Percentiles rank a stretch among this genome's conserved stretches.
Evolutionary conservation across 148 eudicot species (phyloP).

Genomic region (Rheum nobile): DNA sequence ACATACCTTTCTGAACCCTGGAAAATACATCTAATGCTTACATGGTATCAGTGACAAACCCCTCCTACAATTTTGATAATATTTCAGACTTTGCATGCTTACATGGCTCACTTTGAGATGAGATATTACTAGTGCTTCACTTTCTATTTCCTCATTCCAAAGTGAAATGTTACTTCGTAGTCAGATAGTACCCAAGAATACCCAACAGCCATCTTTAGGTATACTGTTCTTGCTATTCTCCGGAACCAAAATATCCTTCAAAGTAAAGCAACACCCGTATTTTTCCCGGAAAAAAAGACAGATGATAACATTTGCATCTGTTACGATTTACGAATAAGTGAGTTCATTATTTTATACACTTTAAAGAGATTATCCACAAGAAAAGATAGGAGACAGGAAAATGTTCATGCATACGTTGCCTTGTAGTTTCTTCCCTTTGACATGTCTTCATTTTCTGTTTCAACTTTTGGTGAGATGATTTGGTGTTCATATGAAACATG

Average conservation of each 20-base stretch:
- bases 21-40: not conserved
- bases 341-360: not conserved
- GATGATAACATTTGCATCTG: not conserved
- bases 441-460: not conserved
- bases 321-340: not conserved
- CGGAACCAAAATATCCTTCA: not conserved
- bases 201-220: not conserved
- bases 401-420: not conserved
- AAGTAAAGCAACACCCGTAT: not conserved
- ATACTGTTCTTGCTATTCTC: not conserved
- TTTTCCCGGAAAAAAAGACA: not conserved
- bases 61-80: not conserved
- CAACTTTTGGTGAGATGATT: not conserved
- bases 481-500: not conserved
- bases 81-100: not conserved
- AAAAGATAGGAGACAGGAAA: not conserved
- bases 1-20: not conserved
- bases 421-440: not conserved
- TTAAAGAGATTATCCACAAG: not conserved
- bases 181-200: not conserved
- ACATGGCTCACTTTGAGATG: not conserved
- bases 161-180: not conserved
- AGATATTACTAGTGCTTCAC: not conserved
- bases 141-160: constrained; percentile 1
- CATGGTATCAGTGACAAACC: not conserved